A percentile compares a stretch with the other conserved stretches of the same genome.
Evolutionary conservation across 805 yeast species (phyloP).

Genomic region (Lipomyces sp.): DNA sequence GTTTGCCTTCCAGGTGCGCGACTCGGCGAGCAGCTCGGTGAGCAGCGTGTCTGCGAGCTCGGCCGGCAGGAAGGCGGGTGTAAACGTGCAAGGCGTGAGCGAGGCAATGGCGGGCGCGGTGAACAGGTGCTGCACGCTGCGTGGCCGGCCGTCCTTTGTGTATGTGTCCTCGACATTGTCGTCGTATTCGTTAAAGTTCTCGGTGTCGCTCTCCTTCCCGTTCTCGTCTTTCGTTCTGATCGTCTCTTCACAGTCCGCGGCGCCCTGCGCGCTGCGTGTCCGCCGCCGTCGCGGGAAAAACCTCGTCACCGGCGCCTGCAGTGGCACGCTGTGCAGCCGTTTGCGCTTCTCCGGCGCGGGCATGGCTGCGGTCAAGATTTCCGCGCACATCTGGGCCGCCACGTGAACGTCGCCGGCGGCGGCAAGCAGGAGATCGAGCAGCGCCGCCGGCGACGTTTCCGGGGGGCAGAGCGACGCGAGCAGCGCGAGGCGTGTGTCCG

Average conservation of each 20-base stretch:
- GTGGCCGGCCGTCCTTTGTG: background rate
- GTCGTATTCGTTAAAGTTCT: conserved; percentile 25
- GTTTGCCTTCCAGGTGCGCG: conserved; percentile 42
- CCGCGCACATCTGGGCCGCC: conserved; percentile 2
- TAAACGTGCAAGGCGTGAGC: conserved; percentile 49
- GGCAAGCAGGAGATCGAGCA: conserved; percentile 18
- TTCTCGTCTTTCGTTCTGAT: background rate
- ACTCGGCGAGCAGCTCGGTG: conserved; percentile 43
- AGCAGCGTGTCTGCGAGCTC: conserved; percentile 49
- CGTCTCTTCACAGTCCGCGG: no score
- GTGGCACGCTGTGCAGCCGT: background rate
- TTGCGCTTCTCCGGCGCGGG: background rate
- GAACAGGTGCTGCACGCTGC: conserved; percentile 41
- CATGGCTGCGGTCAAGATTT: background rate
- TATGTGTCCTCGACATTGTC: background rate
- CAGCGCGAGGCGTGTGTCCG: conserved; percentile 24
- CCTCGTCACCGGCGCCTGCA: conserved; percentile 19
- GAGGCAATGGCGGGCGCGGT: conserved; percentile 50
- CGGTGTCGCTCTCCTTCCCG: conserved; percentile 18
- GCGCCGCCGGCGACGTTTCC: background rate
- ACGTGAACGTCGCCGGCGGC: conserved; percentile 15
- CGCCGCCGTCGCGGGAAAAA: conserved; percentile 1
- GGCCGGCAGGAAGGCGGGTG: conserved; percentile 51
- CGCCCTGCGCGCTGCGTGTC: no score
- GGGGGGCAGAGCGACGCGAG: conserved; percentile 32